Base-by-base conservation (phyloP, 306 rosid species). In the Prunus campanulata region DNA sequence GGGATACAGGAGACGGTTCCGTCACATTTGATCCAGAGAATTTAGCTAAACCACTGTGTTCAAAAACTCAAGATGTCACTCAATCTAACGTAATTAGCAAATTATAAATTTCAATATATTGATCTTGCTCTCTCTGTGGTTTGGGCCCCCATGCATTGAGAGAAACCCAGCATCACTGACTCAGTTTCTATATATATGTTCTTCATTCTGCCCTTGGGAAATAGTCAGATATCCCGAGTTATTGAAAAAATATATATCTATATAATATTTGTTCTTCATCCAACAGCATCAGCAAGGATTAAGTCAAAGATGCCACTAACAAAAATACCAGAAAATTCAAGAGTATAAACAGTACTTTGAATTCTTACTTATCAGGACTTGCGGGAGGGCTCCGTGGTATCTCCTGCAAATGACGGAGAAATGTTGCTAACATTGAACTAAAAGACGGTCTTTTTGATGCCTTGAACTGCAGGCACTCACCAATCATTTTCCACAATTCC, bases 401-500 rank as follows among this genome's bases (percentile, higher is more conserved):
- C 87, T 92, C 99, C 79, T 89, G 97, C 86, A 95, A 88, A 91
- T 92, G 90, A 74, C 87, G 99, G 80, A 95, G 97, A 78, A 95
- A 95, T 75, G 85, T 89, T 74, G 97, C 91, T 55, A 95, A 78
- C 93, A 95, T 95, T 63, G 93, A 91, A 78, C 76, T 90, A 79
- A 95, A 95, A 64, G 93, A 89, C 50, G 99, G 99, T 75, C 99
- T 88, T 89, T 76, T 89, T 54, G 96, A 77, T 65, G 97, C 90
- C 84, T 92, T 95, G 90, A 90, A 92, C 82, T 90, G 97, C 87
- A 95, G 83, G 86, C 99, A 95, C 83, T 95, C 99, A 49, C 99
- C 99, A 75, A 95, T 92, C 99, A 92, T 95, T 85, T 89, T 95
- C 99, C 99, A 95, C 88, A 92, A 81, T 72, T 92, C 99, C 76